Evolutionary conservation across 2,329 filamentous ascomycete species (phyloP), one percentile per base, ranked within the genome.

Genomic region (Fusarium heterosporum): DNA sequence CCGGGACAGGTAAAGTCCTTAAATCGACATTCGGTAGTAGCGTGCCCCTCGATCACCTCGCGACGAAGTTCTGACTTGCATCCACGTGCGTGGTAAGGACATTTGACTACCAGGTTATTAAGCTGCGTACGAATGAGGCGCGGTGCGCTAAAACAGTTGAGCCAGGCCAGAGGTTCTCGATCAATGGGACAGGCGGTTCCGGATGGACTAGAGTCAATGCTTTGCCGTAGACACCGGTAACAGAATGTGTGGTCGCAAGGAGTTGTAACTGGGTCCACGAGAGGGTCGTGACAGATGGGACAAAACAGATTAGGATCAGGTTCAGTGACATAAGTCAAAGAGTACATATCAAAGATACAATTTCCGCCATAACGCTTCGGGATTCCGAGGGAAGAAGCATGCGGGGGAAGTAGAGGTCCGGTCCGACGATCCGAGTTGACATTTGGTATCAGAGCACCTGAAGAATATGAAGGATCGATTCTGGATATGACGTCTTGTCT

Each of bases 241-340:
- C 88, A 90, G 73, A 90, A 90, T 13, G 87, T 88, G 73, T 90
- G 88, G 58, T 89, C 85, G 76, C 88, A 90, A 9, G 79, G 78
- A 1, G 87, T 89, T 40, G 87, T 88, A 46, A 88, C 80, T 1
- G 88, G 87, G 14, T 85, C 81, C 46, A 90, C 78, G 40, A 90
- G 82, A 4, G 88, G 85, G 12, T 86, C 82, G 68, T 85, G 86
- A 77, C 88, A 90, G 61, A 87, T 84, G 5, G 84, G 83, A 49
- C 81, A 84, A 55, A 86, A 77, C 13, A 85, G 75, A 46, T 83
- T 84, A 55, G 81, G 76, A 68, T 86, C 83, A 34, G 77, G 72
- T 17, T 78, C 80, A 41, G 72, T 67, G 55, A 80, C 77, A 68
- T 84, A 84, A 12, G 77, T 78, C 62, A 85, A 75, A 5, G 78